phyloP scores from a whole-genome alignment of 2,329 filamentous ascomycete species.

The Aspergillus pseudotamarii region DNA sequence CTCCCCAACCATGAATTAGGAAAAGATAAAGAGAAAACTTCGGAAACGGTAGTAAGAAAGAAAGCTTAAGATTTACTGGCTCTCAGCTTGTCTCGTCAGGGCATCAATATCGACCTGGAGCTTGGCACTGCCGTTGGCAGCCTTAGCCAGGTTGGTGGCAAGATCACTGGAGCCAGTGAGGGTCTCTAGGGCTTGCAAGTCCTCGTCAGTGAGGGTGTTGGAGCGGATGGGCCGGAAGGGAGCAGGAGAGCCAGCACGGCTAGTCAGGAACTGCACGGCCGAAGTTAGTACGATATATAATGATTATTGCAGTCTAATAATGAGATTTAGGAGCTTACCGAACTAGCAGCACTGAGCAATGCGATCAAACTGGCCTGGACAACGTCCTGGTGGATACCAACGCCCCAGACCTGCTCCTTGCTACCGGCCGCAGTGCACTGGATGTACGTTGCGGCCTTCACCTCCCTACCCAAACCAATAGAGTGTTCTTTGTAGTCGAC shows the following conservation, averaged over 20 bases:
- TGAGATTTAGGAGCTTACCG: conserved; percentile 59
- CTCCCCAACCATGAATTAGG: conserved; percentile 4
- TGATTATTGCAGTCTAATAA: not conserved
- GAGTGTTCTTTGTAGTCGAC: conserved; percentile 96
- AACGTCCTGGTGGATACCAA: conserved; percentile 80
- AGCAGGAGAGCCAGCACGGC: conserved; percentile 69
- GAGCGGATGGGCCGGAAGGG: conserved; percentile 62
- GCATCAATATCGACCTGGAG: conserved; percentile 41
- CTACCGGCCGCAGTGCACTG: conserved; percentile 74
- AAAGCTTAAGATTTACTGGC: conserved; percentile 23
- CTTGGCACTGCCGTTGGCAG: conserved; percentile 28
- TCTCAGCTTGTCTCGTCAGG: conserved; percentile 41
- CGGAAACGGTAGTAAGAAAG: not conserved
- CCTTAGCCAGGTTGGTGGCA: conserved; percentile 16
- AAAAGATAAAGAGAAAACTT: not conserved
- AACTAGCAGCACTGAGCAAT: conserved; percentile 80
- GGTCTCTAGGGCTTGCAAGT: conserved; percentile 47
- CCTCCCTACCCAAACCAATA: conserved; percentile 76
- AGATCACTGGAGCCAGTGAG: conserved; percentile 33
- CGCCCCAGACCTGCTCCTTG: conserved; percentile 53
- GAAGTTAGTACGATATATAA: conserved; percentile 2
- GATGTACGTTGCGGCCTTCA: conserved; percentile 94
- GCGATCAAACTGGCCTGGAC: conserved; percentile 88
- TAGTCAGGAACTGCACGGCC: conserved; percentile 67
- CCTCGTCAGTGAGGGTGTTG: conserved; percentile 51